Base-by-base conservation (phyloP, 2,329 filamentous ascomycete species). In the Elsinoe ampelina region DNA sequence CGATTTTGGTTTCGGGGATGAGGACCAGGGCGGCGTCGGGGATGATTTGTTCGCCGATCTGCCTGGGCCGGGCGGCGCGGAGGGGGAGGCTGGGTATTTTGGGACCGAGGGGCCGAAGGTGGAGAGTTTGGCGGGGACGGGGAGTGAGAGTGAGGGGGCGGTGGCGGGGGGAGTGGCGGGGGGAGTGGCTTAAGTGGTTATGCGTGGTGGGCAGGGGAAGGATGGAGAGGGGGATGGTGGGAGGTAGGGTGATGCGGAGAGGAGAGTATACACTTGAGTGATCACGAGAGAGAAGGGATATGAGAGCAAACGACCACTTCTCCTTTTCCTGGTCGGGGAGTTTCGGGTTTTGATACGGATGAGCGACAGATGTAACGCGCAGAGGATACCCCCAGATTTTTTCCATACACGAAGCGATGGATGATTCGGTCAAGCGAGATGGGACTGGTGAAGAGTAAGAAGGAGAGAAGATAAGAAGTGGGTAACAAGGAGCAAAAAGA, bases 61-160 rank as follows among this genome's bases (percentile, higher is more conserved):
- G 45, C 41, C 12, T 2, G 26, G 26, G 30, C 15, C 20, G 32
- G 48, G 15, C 50, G 42, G 34, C 13, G 17, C 43, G 36, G 42
- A 12, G n/a, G 47, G 10, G 20, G 43, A 47, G 38, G 54, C 41
- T 48, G 62, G 42, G 51, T 26, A 26, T 6, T 26, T 26, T 26
- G 62, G 57, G 22, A 48, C 59, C 6, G 65, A 65, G 8, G 64
- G 62, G 2, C 65, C 69, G 10, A 63, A 62, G 11, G 65, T 75
- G 2, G 73, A 75, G 61, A 75, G 72, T 58, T 60, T 74, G 32
- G n/a, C 41, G 41, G 41, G 41, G 41, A 45, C 41, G 41, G 72
- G 68, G 50, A 72, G 70, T 42, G 67, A 65, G 36, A 48, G 39
- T 43, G 57, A 43, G 47, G 36, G 30, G 42, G 43, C 2, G 54